phyloP scores from a whole-genome alignment of 768 basidiomycete species.

The Boletus coccyginus region DNA sequence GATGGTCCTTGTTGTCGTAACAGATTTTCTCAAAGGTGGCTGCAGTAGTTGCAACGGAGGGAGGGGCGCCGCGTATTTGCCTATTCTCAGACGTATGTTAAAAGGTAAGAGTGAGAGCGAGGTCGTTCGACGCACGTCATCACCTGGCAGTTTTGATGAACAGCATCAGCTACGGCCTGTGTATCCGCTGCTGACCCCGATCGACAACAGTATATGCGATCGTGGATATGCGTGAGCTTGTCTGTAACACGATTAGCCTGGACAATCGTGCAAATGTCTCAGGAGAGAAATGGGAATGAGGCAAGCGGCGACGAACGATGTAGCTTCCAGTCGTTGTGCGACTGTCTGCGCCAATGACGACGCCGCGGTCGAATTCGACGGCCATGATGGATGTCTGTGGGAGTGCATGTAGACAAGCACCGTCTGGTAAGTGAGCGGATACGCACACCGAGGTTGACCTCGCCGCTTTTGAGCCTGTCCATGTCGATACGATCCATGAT shows the following conservation, averaged over 20 bases:
- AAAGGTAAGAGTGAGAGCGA: background rate
- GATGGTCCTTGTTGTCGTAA: constrained; percentile 88
- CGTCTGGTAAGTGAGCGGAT: background rate
- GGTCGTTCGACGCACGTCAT: constrained; percentile 49
- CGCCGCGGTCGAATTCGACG: constrained; percentile 92
- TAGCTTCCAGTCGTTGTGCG: constrained; percentile 96
- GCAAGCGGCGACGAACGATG: constrained; percentile 58
- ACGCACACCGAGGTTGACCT: constrained; percentile 95
- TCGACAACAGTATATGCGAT: constrained; percentile 98
- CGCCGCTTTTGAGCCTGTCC: constrained; percentile 85
- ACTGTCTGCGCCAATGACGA: constrained; percentile 96
- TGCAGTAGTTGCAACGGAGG: constrained; percentile 81
- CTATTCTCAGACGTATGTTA: constrained; percentile 26
- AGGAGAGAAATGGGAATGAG: background rate
- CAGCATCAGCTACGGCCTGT: constrained; percentile 90
- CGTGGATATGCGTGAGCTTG: constrained; percentile 94
- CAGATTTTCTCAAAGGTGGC: constrained; percentile 82
- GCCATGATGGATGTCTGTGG: constrained; percentile 99
- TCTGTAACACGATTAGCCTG: constrained; percentile 98
- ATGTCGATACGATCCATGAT: constrained; percentile 73
- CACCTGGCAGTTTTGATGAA: constrained; percentile 80
- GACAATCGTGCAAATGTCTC: background rate
- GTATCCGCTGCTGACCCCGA: constrained; percentile 98
- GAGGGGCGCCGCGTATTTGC: constrained; percentile 60
- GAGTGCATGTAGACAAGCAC: background rate